A percentile compares a stretch with the other conserved stretches of the same genome.
Conservation (phyloP, 768 basidiomycete genomes). For the Tremella fuciformis region DNA sequence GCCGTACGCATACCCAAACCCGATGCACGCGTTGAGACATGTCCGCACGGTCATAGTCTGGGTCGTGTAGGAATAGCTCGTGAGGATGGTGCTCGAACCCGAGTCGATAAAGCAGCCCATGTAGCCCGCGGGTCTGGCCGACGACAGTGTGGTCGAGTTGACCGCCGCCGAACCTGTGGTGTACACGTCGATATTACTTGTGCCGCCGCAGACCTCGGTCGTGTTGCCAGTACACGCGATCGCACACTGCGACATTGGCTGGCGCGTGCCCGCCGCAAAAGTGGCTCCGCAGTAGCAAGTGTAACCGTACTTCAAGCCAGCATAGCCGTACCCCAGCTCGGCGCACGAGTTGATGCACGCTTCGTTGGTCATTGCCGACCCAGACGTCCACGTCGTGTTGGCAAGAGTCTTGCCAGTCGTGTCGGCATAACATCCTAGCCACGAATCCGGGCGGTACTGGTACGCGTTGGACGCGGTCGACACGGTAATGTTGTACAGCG, state of each 20-base stretch:
- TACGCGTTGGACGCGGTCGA: slow-evolving; percentile 29
- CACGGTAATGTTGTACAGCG: slow-evolving; percentile 23
- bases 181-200: slow-evolving; percentile 5
- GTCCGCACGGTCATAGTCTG: slow-evolving; percentile 3
- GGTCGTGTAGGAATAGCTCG: slow-evolving; percentile 5
- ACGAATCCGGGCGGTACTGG: slow-evolving; percentile 21
- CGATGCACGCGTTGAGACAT: slow-evolving; percentile 5
- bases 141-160: background rate
- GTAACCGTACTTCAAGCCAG: slow-evolving; percentile 24
- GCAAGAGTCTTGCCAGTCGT: slow-evolving; percentile 15
- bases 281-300: background rate
- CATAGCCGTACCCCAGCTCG: slow-evolving; percentile 27
- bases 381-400: slow-evolving; percentile 18
- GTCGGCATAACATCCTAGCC: slow-evolving; percentile 29
- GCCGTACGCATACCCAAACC: background rate
- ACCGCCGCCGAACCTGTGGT: background rate
- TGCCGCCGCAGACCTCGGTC: slow-evolving; percentile 13
- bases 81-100: background rate
- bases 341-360: slow-evolving; percentile 34
- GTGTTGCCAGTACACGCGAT: slow-evolving; percentile 22
- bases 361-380: slow-evolving; percentile 18
- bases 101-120: background rate
- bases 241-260: background rate
- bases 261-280: background rate
- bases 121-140: background rate